Evolutionary conservation across 179 eudicot species (phyloP), one percentile per base, ranked within the genome.

Genomic region (Amaranthus tricolor): DNA sequence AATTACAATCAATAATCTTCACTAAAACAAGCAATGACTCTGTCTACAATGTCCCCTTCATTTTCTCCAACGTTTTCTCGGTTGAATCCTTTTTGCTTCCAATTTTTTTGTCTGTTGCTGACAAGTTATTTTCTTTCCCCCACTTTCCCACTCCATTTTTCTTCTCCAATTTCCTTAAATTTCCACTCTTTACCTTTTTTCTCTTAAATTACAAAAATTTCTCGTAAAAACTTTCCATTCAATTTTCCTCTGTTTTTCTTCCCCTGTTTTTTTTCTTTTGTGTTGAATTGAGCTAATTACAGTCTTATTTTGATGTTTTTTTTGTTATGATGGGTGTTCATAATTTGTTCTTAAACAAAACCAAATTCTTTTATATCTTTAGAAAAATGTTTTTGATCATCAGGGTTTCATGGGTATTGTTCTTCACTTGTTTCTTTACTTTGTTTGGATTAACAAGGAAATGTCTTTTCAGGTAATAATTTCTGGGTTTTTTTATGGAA

Each of bases 401-500:
- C 51, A 56, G 75, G 75, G 69, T 72, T 70, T 77, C 87, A 17
- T 79, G 83, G 70, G 75, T 68, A 11, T 78, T 77, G 80, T 76
- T 88, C 66, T 83, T 76, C 78, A 52, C 74, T 45, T 84, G 31
- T 77, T 17, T 89, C 20, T 77, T 66, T 72, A 73, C 88, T 74
- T 84, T 89, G 79, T 84, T 94, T 76, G 64, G 78, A 44, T 74
- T 82, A 81, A 70, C 90, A 66, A 72, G 74, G 47, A 24, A 80
- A 56, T 73, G 16, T 74, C 13, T 90, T 19, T 76, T 80, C 81
- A 94, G 98, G 98, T 94, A 89, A 40, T 70, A 45, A 57, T 77
- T 4, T 13, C 15, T 43, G 21, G 13, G 49, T 14, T 45, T 59
- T 17, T 9, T 43, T 59, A 70, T 47, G 63, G 61, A 54, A 15